A percentile compares a stretch with the other conserved stretches of the same genome.
These are phyloP conservation scores for Mucor sp. DNA, from an alignment of 371 early-diverging fungal genomes.

Conservation along the genomic window DNA sequence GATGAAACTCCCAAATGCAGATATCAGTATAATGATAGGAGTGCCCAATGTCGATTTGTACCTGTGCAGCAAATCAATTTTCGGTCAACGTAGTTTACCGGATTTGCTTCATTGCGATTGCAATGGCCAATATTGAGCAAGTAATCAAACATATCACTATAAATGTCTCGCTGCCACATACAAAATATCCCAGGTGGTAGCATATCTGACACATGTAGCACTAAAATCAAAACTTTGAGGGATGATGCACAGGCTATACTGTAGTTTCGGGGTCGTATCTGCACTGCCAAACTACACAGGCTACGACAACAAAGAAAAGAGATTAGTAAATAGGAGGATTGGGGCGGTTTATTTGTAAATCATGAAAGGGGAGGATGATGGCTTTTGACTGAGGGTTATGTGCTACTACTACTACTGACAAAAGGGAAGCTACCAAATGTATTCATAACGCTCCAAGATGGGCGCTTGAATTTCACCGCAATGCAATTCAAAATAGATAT, in stretches of 20 bases:
- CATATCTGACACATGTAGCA: not conserved
- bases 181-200: too few species aligned
- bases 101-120: too few species aligned
- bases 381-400: not conserved
- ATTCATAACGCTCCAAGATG: not conserved
- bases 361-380: not conserved
- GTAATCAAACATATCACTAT: too few species aligned
- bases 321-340: not conserved
- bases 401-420: not conserved
- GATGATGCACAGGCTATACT: not conserved
- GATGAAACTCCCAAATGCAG: too few species aligned
- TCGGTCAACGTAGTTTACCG: too few species aligned
- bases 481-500: not conserved
- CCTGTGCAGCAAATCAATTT: too few species aligned
- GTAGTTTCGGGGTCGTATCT: not conserved
- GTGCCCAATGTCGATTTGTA: too few species aligned
- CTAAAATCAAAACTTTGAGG: not conserved
- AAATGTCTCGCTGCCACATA: too few species aligned
- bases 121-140: too few species aligned
- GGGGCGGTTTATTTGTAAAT: not conserved
- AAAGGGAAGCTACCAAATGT: not conserved
- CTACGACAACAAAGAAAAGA: not conserved
- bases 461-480: not conserved
- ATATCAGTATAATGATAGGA: too few species aligned
- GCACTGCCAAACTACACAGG: not conserved